A percentile compares a stretch with the other conserved stretches of the same genome.
These are phyloP conservation scores for Colletotrichum spinosum DNA, from an alignment of 2,329 filamentous ascomycete genomes.

Conservation along the genomic window DNA sequence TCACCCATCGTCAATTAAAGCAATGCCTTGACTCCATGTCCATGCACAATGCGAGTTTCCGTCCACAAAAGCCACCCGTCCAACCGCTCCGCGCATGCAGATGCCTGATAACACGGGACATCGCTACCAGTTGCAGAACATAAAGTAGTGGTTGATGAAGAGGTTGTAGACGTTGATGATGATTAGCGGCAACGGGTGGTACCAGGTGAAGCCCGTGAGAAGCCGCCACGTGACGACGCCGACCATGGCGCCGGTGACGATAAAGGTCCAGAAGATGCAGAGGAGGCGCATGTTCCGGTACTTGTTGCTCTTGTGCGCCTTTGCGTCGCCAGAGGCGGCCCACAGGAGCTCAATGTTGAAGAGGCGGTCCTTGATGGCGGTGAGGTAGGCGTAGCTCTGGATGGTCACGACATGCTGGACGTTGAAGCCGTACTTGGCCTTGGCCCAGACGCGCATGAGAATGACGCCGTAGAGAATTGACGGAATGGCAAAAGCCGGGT, in stretches of 20 bases:
- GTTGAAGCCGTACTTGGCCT: slow-evolving; percentile 53
- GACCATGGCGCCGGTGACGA: slow-evolving; percentile 47
- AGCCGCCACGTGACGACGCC: slow-evolving; percentile 50
- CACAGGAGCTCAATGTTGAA: slow-evolving; percentile 53
- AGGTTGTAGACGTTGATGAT: slow-evolving; percentile 53
- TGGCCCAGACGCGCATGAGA: slow-evolving; percentile 54
- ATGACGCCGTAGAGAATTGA: slow-evolving; percentile 52
- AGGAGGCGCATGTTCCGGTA: slow-evolving; percentile 56
- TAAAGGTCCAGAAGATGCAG: slow-evolving; percentile 51
- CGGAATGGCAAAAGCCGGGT: slow-evolving; percentile 55
- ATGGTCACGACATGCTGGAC: slow-evolving; percentile 56
- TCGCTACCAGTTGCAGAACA: slow-evolving; percentile 47
- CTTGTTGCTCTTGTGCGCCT: slow-evolving; percentile 55
- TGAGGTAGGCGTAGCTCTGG: slow-evolving; percentile 56
- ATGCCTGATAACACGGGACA: accelerated
- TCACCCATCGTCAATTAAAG: slow-evolving; percentile 16
- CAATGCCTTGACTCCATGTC: slow-evolving; percentile 22
- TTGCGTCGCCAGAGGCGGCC: slow-evolving; percentile 53
- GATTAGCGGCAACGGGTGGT: slow-evolving; percentile 52
- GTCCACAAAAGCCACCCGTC: slow-evolving; percentile 12
- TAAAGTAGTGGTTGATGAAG: slow-evolving; percentile 53
- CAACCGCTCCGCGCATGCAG: not conserved
- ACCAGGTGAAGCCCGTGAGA: slow-evolving; percentile 50
- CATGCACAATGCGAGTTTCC: slow-evolving; percentile 25
- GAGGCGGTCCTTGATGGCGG: slow-evolving; percentile 54